Evolutionary conservation across 805 yeast genomes (phyloP).

Genomic region (Kodamaea kaohsiungensis): DNA sequence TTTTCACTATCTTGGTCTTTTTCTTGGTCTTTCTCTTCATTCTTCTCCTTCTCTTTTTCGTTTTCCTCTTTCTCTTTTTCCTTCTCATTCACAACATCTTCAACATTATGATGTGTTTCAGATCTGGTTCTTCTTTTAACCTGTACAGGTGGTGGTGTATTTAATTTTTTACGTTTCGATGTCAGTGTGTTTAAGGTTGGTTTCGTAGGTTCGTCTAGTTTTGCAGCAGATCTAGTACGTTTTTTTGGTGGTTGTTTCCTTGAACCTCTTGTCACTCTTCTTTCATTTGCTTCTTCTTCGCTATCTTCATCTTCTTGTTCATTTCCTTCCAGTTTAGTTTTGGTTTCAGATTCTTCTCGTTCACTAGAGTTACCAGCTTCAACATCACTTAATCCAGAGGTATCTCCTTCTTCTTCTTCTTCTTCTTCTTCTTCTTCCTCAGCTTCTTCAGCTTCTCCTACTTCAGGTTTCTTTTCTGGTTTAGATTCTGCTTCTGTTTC

Average conservation of each 20-base stretch:
- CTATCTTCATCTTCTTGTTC: not conserved
- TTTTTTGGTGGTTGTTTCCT: conserved; percentile 9
- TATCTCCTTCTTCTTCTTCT: not conserved
- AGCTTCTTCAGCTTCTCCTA: conserved; percentile 1
- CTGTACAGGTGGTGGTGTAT: conserved; percentile 12
- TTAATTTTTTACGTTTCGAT: conserved; percentile 8
- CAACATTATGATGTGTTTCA: conserved; percentile 11
- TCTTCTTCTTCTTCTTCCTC: not conserved
- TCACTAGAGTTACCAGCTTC: not conserved
- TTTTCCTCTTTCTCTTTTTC: conserved; percentile 8
- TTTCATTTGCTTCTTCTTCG: not conserved
- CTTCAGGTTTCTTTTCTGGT: not conserved
- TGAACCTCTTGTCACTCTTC: not conserved
- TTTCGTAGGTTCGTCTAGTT: conserved; percentile 15
- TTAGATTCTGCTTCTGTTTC: not conserved
- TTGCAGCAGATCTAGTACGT: conserved; percentile 21
- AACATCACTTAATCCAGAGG: conserved; percentile 6
- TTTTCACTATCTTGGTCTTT: too few species aligned
- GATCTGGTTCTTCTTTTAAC: conserved; percentile 20
- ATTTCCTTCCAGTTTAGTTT: not conserved
- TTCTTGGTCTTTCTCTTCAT: conserved; percentile 8
- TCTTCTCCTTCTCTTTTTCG: conserved; percentile 7
- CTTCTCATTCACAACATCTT: conserved; percentile 6
- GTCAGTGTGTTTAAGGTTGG: not conserved
- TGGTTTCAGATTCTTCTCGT: conserved; percentile 1